Evolutionary conservation across 495 filamentous ascomycete genomes (phyloP), one percentile per base, ranked within the genome.

Genomic region (Penicillium atrosanguineum): DNA sequence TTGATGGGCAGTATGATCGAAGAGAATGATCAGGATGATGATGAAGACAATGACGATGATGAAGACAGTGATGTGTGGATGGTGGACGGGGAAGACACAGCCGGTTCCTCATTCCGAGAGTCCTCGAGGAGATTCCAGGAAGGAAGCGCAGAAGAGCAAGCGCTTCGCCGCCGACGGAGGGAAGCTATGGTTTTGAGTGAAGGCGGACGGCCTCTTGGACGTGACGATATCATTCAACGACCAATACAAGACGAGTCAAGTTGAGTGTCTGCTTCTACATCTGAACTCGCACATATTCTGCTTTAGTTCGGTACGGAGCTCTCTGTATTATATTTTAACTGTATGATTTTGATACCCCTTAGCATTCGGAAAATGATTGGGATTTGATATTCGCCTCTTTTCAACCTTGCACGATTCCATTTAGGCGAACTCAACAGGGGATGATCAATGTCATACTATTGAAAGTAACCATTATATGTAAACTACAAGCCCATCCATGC

Each of bases 401-500:
- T 34, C 3, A 34, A 34, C 31, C 31, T 7, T 8, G 8, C 31
- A 34, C 31, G 12, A 5, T 34, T 34, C 31, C 8, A 14, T 34
- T 14, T 3, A 34, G 31, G 28, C 1, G 5, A 23, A 31, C 53
- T 51, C 15, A 58, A 31, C 25, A 9, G 18, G 12, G 50, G 44
- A 39, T 45, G 26, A 51, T 55, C 45, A 52, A 52, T 57, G 28
- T 37, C 4, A 46, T 46, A 25, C 23, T 48, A 49, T 23, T 40
- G 16, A 18, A 37, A 19, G n/a, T 55, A 48, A 48, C 46, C 40
- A 43, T 29, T 46, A 29, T 23, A 51, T 47, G 44, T 20, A 34
- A 39, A 20, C 61, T 73, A 88, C 44, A 89, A 59, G 3, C 87
- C 87, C 57, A 81, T 80, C 87, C 87, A 90, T 29, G 77, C 69